A percentile compares a stretch with the other conserved stretches of the same genome.
Conservation (phyloP, 73 alveolate genomes). For the Diophrys sp. region DNA sequence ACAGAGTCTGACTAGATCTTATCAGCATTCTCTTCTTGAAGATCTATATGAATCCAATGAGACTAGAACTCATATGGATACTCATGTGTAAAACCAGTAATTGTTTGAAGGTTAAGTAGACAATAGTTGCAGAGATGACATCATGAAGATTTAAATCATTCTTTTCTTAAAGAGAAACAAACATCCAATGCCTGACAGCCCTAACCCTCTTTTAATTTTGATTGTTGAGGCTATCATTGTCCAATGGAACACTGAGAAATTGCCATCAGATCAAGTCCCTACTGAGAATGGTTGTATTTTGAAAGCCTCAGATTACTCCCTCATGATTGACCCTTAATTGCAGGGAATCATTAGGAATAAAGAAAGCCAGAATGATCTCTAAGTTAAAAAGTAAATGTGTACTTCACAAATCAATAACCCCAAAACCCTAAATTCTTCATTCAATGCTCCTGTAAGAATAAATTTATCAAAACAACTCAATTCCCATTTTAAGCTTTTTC, state of each 20-base stretch:
- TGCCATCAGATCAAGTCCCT: slow-evolving; percentile 99
- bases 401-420: no score
- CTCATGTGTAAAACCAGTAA: no score
- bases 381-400: no score
- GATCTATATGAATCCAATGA: no score
- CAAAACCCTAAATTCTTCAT: no score
- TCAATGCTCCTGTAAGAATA: no score
- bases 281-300: slow-evolving; percentile 97
- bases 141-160: slow-evolving; percentile 90
- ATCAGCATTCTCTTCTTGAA: no score
- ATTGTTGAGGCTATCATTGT: slow-evolving; percentile 99
- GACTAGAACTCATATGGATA: no score
- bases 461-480: no score
- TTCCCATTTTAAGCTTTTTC: no score
- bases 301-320: slow-evolving; percentile 97
- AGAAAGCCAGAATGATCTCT: slow-evolving; percentile 91
- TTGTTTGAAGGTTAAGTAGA: no score
- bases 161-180: slow-evolving; percentile 90
- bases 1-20: no score
- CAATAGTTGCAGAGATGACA: slow-evolving; percentile 94
- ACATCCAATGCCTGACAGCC: slow-evolving; percentile 94
- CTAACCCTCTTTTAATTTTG: slow-evolving; percentile 95
- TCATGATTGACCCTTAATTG: slow-evolving; percentile 97
- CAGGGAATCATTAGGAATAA: slow-evolving; percentile 98
- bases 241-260: slow-evolving; percentile 96